Evolutionary conservation across 1,139 yeast species (phyloP).

Genomic region (Nakaseomyces glabratus): DNA sequence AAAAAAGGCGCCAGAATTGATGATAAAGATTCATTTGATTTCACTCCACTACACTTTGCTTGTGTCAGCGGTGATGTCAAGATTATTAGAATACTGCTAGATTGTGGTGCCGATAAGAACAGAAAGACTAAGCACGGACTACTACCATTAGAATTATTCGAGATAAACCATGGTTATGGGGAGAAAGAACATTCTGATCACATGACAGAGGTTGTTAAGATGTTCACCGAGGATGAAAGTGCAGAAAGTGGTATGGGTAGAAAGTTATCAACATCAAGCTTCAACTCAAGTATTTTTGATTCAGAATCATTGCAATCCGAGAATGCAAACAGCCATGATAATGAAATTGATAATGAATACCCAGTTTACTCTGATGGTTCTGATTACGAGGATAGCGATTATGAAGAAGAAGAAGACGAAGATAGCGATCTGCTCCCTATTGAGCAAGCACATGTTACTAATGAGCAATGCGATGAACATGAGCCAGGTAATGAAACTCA

Average conservation of each 20-base stretch:
- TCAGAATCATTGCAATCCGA: conserved; percentile 21
- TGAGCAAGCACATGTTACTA: no score
- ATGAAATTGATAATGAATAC: background rate
- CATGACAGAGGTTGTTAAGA: background rate
- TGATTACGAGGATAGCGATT: conserved; percentile 23
- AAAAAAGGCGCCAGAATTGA: conserved; percentile 74
- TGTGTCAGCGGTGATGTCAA: conserved; percentile 60
- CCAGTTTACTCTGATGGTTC: conserved; percentile 19
- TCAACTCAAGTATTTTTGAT: conserved; percentile 61
- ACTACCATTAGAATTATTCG: conserved; percentile 39
- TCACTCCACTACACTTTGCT: conserved; percentile 78
- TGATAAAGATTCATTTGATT: conserved; percentile 62
- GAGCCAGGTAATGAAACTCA: background rate
- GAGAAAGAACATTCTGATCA: conserved; percentile 1
- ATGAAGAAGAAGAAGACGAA: conserved; percentile 31
- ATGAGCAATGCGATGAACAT: conserved; percentile 14
- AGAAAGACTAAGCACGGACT: conserved; percentile 49
- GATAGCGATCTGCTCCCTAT: conserved; percentile 15
- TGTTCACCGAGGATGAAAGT: background rate
- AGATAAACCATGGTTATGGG: conserved; percentile 32
- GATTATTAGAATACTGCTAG: conserved; percentile 33
- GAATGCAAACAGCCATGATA: conserved; percentile 1
- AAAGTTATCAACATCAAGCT: conserved; percentile 28
- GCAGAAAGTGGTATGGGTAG: conserved; percentile 7
- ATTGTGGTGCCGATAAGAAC: conserved; percentile 57